A percentile compares a stretch with the other conserved stretches of the same genome.
Evolutionary conservation across 768 basidiomycete genomes (phyloP).

Genomic region (Leucocoprinus sp.): DNA sequence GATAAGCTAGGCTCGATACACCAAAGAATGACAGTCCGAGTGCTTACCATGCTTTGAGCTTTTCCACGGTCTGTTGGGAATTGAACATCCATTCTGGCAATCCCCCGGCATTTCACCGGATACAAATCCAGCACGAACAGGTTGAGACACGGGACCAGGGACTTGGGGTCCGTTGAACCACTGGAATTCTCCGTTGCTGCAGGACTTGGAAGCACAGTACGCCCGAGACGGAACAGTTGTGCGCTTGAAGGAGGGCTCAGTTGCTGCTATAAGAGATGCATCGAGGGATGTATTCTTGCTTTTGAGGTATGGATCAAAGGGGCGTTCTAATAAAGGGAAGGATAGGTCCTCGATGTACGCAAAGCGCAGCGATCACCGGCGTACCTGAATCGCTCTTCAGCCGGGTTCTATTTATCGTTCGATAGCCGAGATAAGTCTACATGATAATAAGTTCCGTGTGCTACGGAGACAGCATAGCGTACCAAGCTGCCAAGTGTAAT

Average conservation of each 20-base stretch:
- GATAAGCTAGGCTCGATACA: neutral
- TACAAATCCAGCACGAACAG: neutral
- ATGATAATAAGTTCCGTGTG: too few species aligned
- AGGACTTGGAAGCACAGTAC: neutral
- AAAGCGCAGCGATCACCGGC: too few species aligned
- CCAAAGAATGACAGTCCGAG: neutral
- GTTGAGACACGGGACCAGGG: too few species aligned
- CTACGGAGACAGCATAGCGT: too few species aligned
- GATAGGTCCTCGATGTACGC: neutral
- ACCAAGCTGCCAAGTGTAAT: too few species aligned
- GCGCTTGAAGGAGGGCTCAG: slow-evolving; percentile 15
- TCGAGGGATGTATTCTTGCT: slow-evolving; percentile 17
- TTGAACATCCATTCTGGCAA: too few species aligned
- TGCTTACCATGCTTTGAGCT: neutral
- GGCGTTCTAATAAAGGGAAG: neutral
- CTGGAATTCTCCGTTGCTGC: neutral
- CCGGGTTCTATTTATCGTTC: too few species aligned
- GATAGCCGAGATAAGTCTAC: too few species aligned
- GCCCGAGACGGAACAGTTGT: slow-evolving; percentile 2
- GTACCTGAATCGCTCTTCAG: too few species aligned
- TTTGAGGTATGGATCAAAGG: slow-evolving; percentile 19
- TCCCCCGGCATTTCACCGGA: too few species aligned
- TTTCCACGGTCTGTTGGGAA: neutral
- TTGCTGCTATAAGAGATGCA: slow-evolving; percentile 18
- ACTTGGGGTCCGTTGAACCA: neutral